Base-by-base conservation (phyloP, 108 stramenopile genomes). In the Nannochloropsis granulata region DNA sequence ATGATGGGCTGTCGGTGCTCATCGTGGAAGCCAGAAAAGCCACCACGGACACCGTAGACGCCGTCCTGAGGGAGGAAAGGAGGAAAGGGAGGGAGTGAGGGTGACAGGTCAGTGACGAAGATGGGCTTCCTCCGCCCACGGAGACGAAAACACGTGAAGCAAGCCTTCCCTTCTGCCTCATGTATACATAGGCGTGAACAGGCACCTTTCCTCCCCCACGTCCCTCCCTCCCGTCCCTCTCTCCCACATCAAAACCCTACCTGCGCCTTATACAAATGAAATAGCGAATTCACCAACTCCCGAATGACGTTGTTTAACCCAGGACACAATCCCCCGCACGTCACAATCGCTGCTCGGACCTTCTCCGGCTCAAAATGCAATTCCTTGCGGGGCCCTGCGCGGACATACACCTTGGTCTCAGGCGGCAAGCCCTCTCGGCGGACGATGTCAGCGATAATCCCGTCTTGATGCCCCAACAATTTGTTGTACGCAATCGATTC, bases 241-340 rank as follows among this genome's bases (percentile, higher is more conserved):
- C 24, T 12, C 9, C 43, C 13, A 13, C 43, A 25, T 44, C 21
- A 24, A 26, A 92, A 94, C 13, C 96, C 93, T 78, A 92, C 95
- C 25, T 97, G 93, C 82, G 94, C 95, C 12, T 92, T 94, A 85
- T 98, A 97, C 44, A 93, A 45, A 24, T 91, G 87, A 83, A 85
- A 87, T 19, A 97, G 83, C 13, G 94, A 90, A 25, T 93, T 91
- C 25, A 94, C 94, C 43, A 99, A 91, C 87, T 97, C 95, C 23
- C 96, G 92, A 84, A 99, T 92, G 43, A 98, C 95, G 91, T 96
- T 96, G 90, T 99, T 99, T 44, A 99, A 89, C 12, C 98, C 98
- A 11, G 98, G 98, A 81, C 96, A 97, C 44, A 97, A 84, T 12
- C 95, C 96, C 44, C 98, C 98, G 90, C 97, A 98, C 8, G 98